A percentile compares a stretch with the other conserved stretches of the same genome.
Evolutionary conservation across 768 basidiomycete genomes (phyloP).

Genomic region (Amanita exitialis): DNA sequence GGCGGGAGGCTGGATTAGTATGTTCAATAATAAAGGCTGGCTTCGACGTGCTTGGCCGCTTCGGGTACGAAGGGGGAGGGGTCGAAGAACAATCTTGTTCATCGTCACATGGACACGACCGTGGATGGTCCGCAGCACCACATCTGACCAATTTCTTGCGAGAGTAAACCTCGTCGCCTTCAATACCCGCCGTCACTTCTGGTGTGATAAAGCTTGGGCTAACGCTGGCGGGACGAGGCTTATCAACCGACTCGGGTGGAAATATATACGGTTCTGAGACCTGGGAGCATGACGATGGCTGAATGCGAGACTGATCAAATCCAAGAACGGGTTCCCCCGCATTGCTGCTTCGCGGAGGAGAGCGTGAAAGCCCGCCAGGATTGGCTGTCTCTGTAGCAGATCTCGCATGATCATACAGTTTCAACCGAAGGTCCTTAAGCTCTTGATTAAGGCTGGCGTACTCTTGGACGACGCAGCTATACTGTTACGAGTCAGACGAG

Average conservation of each 20-base stretch:
- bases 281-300: conserved; percentile 21
- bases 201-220: conserved; percentile 23
- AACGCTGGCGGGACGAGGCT: conserved; percentile 17
- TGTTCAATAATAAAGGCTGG: conserved; percentile 5
- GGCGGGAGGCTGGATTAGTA: not conserved
- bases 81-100: conserved; percentile 1
- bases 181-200: conserved; percentile 22
- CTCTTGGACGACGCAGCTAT: conserved; percentile 22
- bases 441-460: conserved; percentile 20
- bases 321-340: not conserved
- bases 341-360: not conserved
- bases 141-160: conserved; percentile 11
- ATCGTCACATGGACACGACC: conserved; percentile 11
- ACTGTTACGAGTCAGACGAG: conserved; percentile 14
- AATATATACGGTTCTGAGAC: conserved; percentile 28
- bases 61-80: conserved; percentile 11
- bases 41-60: conserved; percentile 1
- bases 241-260: conserved; percentile 30
- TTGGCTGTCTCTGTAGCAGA: not conserved
- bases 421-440: conserved; percentile 14
- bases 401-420: not conserved
- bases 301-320: conserved; percentile 23
- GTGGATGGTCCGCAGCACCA: conserved; percentile 14
- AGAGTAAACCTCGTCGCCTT: conserved; percentile 8
- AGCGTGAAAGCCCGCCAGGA: not conserved